phyloP scores from a whole-genome alignment of 768 basidiomycete species.

The Amanita exitialis region DNA sequence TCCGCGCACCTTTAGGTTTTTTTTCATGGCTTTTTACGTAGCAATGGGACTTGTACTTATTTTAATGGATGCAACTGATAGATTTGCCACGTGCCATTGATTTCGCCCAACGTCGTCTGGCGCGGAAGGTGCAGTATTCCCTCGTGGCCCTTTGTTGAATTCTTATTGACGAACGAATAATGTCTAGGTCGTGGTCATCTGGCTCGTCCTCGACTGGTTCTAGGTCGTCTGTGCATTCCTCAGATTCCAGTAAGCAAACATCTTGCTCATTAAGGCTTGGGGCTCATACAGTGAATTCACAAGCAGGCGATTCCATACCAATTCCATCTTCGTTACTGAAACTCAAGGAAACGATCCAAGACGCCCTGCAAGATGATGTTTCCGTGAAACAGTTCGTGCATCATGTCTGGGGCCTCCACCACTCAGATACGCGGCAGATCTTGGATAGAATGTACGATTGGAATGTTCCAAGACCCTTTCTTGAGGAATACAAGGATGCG shows the following conservation, averaged over 20 bases:
- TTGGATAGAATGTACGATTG: not conserved
- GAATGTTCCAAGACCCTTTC: not conserved
- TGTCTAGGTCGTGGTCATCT: not conserved
- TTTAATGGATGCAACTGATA: not conserved
- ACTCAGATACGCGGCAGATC: not conserved
- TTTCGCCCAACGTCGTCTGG: not conserved
- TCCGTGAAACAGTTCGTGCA: constrained; percentile 8
- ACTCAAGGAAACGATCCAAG: constrained; percentile 1
- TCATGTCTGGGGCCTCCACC: constrained; percentile 3
- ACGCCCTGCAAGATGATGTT: constrained; percentile 4
- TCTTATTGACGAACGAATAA: not conserved
- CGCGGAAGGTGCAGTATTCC: not conserved
- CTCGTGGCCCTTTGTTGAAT: not conserved
- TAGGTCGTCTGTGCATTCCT: not conserved
- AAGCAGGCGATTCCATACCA: not conserved
- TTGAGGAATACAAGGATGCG: not conserved
- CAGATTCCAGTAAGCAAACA: not conserved
- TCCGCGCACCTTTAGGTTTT: not conserved
- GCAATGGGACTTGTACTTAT: not conserved
- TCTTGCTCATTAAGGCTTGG: not conserved
- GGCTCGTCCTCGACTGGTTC: not conserved
- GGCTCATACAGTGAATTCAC: not conserved
- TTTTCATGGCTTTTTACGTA: not conserved
- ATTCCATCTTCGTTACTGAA: not conserved
- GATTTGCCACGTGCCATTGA: not conserved